Evolutionary conservation across 2,329 filamentous ascomycete genomes (phyloP).

Genomic region (Trichoderma sp.): DNA sequence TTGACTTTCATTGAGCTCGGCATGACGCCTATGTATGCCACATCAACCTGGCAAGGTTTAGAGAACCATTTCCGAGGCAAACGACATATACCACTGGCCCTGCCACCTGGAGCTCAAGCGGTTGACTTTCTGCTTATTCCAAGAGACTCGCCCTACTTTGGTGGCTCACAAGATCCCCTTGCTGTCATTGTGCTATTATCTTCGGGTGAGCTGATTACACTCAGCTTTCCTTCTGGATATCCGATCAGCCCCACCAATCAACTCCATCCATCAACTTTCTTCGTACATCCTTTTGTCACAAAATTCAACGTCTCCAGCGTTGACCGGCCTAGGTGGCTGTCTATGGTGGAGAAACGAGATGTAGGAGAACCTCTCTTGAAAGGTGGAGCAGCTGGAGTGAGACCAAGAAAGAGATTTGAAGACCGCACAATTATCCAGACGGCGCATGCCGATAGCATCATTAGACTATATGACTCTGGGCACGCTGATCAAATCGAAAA

Average conservation of each 20-base stretch:
- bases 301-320: slow-evolving; percentile 69
- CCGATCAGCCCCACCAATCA: slow-evolving; percentile 91
- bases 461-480: slow-evolving; percentile 91
- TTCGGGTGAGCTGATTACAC: slow-evolving; percentile 83
- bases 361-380: slow-evolving; percentile 74
- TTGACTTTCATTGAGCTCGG: slow-evolving; percentile 89
- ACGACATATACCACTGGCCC: slow-evolving; percentile 65
- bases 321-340: slow-evolving; percentile 79
- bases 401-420: slow-evolving; percentile 73
- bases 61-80: slow-evolving; percentile 78
- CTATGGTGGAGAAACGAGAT: slow-evolving; percentile 79
- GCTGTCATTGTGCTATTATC: slow-evolving; percentile 75
- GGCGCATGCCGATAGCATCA: slow-evolving; percentile 83
- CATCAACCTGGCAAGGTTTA: slow-evolving; percentile 83
- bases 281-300: slow-evolving; percentile 86
- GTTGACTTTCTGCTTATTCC: slow-evolving; percentile 81
- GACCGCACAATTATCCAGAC: slow-evolving; percentile 80
- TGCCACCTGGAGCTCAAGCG: slow-evolving; percentile 74
- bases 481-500: slow-evolving; percentile 95
- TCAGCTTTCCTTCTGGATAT: slow-evolving; percentile 90
- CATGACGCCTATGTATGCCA: slow-evolving; percentile 83
- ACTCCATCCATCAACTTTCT: slow-evolving; percentile 79
- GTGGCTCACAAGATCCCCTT: slow-evolving; percentile 84
- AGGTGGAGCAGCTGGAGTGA: slow-evolving; percentile 72
- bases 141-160: slow-evolving; percentile 78